phyloP scores from a whole-genome alignment of 176 grass and related monocot genomes.

The Hsuehochloa calcarea region DNA sequence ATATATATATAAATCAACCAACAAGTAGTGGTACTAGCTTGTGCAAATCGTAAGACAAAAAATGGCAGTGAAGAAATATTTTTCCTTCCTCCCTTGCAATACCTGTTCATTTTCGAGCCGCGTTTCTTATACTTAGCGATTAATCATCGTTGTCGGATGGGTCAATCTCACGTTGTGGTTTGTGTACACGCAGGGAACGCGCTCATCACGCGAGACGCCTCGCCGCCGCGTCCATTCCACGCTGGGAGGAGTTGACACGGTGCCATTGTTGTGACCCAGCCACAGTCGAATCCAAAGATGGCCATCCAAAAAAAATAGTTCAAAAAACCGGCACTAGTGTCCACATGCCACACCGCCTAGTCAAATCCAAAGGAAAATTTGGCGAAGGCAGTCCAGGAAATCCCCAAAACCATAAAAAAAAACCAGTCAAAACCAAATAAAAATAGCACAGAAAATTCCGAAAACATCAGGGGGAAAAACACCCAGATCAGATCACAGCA shows the following conservation, averaged over 20 bases:
- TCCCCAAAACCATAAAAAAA: not conserved
- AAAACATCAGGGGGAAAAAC: not conserved
- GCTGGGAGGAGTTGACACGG: not conserved
- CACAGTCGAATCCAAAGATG: not conserved
- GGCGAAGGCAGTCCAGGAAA: not conserved
- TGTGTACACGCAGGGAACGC: constrained; percentile 2
- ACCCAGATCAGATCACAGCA: not conserved
- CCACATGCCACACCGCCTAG: not conserved
- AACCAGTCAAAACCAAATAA: not conserved
- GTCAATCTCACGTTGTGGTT: not conserved
- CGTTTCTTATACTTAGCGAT: not conserved
- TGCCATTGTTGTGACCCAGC: too few relatives aligned
- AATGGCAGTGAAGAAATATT: too few relatives aligned
- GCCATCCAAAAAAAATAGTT: too few relatives aligned
- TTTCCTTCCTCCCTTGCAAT: not conserved
- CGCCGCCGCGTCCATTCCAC: not conserved
- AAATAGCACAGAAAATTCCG: not conserved
- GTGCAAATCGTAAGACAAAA: too few relatives aligned
- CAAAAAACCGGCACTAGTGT: too few relatives aligned
- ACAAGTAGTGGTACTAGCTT: not conserved
- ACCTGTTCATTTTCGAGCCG: not conserved
- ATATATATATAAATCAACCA: not conserved
- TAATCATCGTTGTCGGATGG: not conserved
- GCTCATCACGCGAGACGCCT: not conserved
- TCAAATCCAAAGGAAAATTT: not conserved